Evolutionary conservation across 2,329 filamentous ascomycete species (phyloP).

Genomic region (Trematosphaeria pertusa): DNA sequence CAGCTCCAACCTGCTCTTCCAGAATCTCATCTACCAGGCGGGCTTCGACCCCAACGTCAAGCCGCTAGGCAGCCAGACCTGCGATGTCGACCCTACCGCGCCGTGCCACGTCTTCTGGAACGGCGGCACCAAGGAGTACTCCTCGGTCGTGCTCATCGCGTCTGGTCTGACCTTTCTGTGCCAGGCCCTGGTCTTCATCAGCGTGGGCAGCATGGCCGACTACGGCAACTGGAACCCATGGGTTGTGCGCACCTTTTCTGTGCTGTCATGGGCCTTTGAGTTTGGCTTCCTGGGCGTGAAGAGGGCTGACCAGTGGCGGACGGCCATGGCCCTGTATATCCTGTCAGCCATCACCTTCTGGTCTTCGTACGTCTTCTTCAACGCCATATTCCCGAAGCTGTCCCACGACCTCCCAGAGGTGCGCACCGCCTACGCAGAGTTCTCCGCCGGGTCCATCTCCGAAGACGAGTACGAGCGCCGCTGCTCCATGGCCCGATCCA

Average conservation of each 20-base stretch:
- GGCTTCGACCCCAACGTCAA: conserved; percentile 62
- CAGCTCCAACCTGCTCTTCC: conserved; percentile 66
- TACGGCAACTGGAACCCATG: conserved; percentile 70
- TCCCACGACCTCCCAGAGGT: conserved; percentile 62
- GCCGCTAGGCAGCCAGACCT: conserved; percentile 60
- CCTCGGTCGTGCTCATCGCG: conserved; percentile 69
- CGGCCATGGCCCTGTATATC: conserved; percentile 69
- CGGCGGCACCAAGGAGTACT: conserved; percentile 59
- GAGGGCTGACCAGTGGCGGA: conserved; percentile 64
- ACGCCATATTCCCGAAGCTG: conserved; percentile 64
- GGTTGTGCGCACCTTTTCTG: conserved; percentile 66
- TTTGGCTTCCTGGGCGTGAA: conserved; percentile 74
- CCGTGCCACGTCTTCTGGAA: conserved; percentile 18
- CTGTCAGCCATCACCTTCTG: conserved; percentile 71
- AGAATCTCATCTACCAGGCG: conserved; percentile 68
- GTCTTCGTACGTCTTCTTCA: conserved; percentile 50
- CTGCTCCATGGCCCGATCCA: conserved; percentile 1
- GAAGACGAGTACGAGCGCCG: conserved; percentile 63
- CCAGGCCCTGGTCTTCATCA: conserved; percentile 65
- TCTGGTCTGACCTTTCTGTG: conserved; percentile 74
- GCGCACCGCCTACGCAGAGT: conserved; percentile 58
- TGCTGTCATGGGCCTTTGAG: conserved; percentile 68
- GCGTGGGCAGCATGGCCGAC: conserved; percentile 64
- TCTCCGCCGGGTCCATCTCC: conserved; percentile 58
- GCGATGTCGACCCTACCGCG: conserved; percentile 30